Evolutionary conservation across 2,329 filamentous ascomycete species (phyloP).

Genomic region (Colletotrichum lentis): DNA sequence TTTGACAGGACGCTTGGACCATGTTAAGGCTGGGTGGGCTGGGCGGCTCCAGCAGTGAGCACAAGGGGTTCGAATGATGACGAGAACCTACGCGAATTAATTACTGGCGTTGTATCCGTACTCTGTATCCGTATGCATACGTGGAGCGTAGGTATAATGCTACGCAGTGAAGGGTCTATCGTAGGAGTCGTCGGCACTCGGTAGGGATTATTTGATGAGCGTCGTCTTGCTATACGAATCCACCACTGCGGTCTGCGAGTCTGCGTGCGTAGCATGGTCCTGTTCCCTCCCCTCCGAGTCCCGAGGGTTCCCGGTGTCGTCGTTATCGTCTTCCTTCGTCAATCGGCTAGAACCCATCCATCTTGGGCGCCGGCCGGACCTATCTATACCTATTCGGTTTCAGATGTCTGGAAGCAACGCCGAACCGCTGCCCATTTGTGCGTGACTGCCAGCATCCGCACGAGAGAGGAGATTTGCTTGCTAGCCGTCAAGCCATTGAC

Average conservation of each 20-base stretch:
- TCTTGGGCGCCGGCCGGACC: constrained; percentile 29
- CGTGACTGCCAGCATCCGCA: constrained; percentile 33
- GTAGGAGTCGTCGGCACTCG: constrained; percentile 5
- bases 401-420: constrained; percentile 36
- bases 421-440: constrained; percentile 28
- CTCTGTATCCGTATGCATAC: too few relatives aligned
- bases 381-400: constrained; percentile 35
- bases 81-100: too few relatives aligned
- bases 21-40: constrained; percentile 30
- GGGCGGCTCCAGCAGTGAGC: neutral
- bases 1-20: constrained; percentile 39
- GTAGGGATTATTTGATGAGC: constrained; percentile 16
- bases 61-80: too few relatives aligned
- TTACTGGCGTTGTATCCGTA: too few relatives aligned
- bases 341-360: constrained; percentile 16
- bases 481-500: constrained; percentile 15
- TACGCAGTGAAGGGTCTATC: too few relatives aligned
- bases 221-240: neutral
- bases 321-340: neutral
- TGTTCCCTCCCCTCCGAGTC: neutral
- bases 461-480: constrained; percentile 20
- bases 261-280: too few relatives aligned
- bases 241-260: too few relatives aligned
- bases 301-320: neutral
- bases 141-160: neutral